phyloP scores from a whole-genome alignment of 2,329 filamentous ascomycete species.

The Cladophialophora yegresii region DNA sequence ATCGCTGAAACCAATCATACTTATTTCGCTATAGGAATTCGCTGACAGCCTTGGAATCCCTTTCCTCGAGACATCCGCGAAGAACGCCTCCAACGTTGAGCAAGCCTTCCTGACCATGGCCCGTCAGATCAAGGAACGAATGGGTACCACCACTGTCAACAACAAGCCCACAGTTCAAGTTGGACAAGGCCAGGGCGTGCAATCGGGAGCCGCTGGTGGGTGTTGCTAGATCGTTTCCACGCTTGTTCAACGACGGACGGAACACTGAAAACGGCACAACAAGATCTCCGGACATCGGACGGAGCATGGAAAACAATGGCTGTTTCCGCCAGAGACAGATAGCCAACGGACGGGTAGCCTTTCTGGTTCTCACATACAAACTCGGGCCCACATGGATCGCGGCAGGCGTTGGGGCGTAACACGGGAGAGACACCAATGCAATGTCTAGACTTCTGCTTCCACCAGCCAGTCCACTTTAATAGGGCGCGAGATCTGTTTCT shows the following conservation, averaged over 20 bases:
- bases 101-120: slow-evolving; percentile 99
- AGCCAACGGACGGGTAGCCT: slow-evolving; percentile 3
- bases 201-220: slow-evolving; percentile 78
- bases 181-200: slow-evolving; percentile 89
- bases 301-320: slow-evolving; percentile 13
- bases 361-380: slow-evolving; percentile 8
- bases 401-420: slow-evolving; percentile 31
- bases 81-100: slow-evolving; percentile 99
- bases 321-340: slow-evolving; percentile 13
- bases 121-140: slow-evolving; percentile 99
- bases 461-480: slow-evolving; percentile 25
- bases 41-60: slow-evolving; percentile 98
- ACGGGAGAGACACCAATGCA: slow-evolving; percentile 25
- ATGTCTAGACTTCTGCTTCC: slow-evolving; percentile 33
- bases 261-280: slow-evolving; percentile 16
- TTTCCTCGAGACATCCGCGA: slow-evolving; percentile 98
- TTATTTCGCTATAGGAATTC: slow-evolving; percentile 70
- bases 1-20: slow-evolving; percentile 5
- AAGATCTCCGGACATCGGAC: slow-evolving; percentile 13
- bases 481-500: slow-evolving; percentile 18
- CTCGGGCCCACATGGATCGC: slow-evolving; percentile 17
- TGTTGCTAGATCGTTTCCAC: slow-evolving; percentile 71
- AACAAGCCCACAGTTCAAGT: slow-evolving; percentile 98
- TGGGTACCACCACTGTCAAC: slow-evolving; percentile 94
- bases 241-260: slow-evolving; percentile 4